Percentiles rank a stretch among this genome's conserved stretches.
Evolutionary conservation across 2,329 filamentous ascomycete genomes (phyloP).

Genomic region (Aspergillus chevalieri): DNA sequence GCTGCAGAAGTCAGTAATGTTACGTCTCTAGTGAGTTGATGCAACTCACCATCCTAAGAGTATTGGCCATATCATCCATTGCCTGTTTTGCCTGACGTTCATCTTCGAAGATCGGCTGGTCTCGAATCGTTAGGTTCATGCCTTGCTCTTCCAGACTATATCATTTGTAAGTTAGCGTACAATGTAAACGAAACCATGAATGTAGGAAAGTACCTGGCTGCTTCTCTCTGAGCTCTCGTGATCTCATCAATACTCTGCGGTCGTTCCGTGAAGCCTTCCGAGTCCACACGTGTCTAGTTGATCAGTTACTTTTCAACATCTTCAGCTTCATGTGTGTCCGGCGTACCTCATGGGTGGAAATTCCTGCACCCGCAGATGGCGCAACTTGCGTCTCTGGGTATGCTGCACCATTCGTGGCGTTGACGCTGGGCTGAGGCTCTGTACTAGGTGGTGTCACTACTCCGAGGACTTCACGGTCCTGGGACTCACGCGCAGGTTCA

Average conservation of each 20-base stretch:
- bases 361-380: constrained; percentile 8
- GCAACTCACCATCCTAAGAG: constrained; percentile 38
- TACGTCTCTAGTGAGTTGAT: not conserved
- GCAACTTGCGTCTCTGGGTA: constrained; percentile 12
- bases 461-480: constrained; percentile 16
- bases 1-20: constrained; percentile 24
- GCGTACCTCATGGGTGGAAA: constrained; percentile 20
- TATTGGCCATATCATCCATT: constrained; percentile 44
- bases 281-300: constrained; percentile 27
- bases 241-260: constrained; percentile 41
- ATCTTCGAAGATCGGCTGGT: constrained; percentile 46
- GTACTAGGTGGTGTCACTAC: constrained; percentile 14
- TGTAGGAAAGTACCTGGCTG: constrained; percentile 14
- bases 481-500: constrained; percentile 19
- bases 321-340: not conserved
- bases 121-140: constrained; percentile 44
- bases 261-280: constrained; percentile 36
- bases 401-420: constrained; percentile 24
- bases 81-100: constrained; percentile 44
- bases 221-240: constrained; percentile 40
- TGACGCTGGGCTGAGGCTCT: constrained; percentile 12
- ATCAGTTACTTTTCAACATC: constrained; percentile 8
- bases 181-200: not conserved
- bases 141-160: constrained; percentile 37
- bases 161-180: not conserved